Base-by-base conservation (phyloP, 306 rosid species). In the Dalbergia oliveri region DNA sequence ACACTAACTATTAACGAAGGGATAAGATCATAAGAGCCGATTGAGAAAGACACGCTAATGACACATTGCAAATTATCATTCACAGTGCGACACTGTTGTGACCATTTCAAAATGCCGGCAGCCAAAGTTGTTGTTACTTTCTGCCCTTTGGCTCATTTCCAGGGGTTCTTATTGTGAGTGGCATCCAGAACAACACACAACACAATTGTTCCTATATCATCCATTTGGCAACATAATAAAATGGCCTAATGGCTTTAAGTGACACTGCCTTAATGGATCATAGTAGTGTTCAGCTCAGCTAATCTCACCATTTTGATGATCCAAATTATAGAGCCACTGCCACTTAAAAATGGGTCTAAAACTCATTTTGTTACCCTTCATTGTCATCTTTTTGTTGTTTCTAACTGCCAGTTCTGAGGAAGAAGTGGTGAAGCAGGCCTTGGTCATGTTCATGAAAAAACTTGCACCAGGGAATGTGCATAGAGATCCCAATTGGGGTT, bases 31-130 rank as follows among this genome's bases (percentile, higher is more conserved):
- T 26, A 26, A 26, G 31, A 79, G 73, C 47, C 34, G 56, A 43
- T 69, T 58, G 80, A 73, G 81, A 66, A 57, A 53, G 83, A 74
- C 77, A 47, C 45, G 64, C 2, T 31, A 69, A 26, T 61, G 68
- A 54, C 78, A 31, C 26, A 15, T 50, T 50, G 16, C 5, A 50
- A 12, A 10, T 47, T 13, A 3, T 4, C 57, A 50, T 5, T 0
- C 54, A 51, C 31, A 11, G 11, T 45, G 11, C 35, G 23, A 15
- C 13, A 66, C 18, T 21, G 54, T 31, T 21, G 54, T 31, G 91
- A 79, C 89, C 35, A 10, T 69, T 85, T 88, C 86, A 84, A 85
- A 68, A 60, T 37, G 94, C 97, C 94, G 94, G 90, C 90, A 41
- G 12, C 68, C 43, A 69, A 61, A 37, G 11, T 75, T 69, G 50